Conservation (phyloP, 768 basidiomycete genomes). For the Lactarius sp. region DNA sequence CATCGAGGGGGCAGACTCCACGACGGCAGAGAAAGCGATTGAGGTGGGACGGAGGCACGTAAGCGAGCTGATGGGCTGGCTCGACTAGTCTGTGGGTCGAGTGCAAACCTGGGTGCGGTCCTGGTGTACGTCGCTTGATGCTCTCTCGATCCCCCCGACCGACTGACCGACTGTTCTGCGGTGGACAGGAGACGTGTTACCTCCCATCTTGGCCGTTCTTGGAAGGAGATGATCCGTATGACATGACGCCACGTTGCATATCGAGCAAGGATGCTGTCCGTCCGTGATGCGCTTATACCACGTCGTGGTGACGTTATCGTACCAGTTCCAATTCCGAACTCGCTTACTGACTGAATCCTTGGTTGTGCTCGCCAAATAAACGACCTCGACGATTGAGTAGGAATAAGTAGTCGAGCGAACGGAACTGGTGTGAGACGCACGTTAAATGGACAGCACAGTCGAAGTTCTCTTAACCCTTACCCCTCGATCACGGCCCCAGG, state of each 20-base stretch:
- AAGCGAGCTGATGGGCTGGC: constrained; percentile 23
- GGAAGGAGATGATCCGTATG: constrained; percentile 5
- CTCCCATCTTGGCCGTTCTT: constrained; percentile 25
- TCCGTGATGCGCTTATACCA: too few species aligned
- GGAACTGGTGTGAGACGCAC: too few species aligned
- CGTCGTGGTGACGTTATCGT: too few species aligned
- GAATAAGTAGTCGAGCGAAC: too few species aligned
- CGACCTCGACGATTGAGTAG: too few species aligned
- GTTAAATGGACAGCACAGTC: too few species aligned
- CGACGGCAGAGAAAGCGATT: neutral
- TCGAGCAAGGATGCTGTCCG: neutral
- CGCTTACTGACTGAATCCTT: too few species aligned
- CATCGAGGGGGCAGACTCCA: constrained; percentile 14
- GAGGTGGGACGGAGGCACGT: constrained; percentile 9
- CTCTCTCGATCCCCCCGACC: neutral
- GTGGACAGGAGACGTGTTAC: constrained; percentile 20
- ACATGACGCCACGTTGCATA: constrained; percentile 23
- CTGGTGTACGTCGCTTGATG: constrained; percentile 17
- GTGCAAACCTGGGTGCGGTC: constrained; percentile 19
- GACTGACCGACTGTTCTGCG: neutral
- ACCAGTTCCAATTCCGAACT: too few species aligned
- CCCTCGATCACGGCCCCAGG: too few species aligned
- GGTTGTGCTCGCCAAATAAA: too few species aligned
- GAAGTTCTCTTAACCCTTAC: too few species aligned
- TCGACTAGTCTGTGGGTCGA: constrained; percentile 26